Conservation (phyloP, 176 grass and related monocot genomes). For the Carex myosuroides region DNA sequence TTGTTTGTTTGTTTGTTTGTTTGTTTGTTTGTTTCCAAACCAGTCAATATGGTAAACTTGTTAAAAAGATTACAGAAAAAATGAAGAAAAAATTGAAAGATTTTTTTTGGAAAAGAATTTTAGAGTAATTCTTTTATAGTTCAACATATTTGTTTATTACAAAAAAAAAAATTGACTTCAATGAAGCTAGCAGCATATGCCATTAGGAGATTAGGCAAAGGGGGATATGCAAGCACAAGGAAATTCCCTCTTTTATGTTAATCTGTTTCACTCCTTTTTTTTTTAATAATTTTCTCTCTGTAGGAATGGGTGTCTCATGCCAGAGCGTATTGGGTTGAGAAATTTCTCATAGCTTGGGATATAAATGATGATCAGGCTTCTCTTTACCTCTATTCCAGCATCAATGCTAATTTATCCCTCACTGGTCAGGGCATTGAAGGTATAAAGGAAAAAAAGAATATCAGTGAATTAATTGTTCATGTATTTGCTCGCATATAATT, state of each 20-base stretch:
- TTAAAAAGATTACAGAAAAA: background rate
- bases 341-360: conserved; percentile 61
- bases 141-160: background rate
- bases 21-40: background rate
- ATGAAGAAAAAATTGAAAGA: background rate
- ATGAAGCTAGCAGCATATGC: background rate
- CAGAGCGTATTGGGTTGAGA: conserved; percentile 65
- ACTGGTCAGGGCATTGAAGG: conserved; percentile 47
- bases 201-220: background rate
- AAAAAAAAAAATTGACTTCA: background rate
- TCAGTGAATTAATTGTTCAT: background rate
- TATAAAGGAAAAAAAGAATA: background rate
- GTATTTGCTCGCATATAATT: background rate
- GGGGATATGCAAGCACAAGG: background rate
- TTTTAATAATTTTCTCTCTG: background rate
- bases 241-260: background rate
- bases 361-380: conserved; percentile 32
- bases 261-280: background rate
- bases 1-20: background rate
- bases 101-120: background rate
- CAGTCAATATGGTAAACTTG: background rate
- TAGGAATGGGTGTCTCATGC: conserved; percentile 53
- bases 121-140: background rate
- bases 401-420: conserved; percentile 31
- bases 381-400: conserved; percentile 63